Evolutionary conservation across 2,329 filamentous ascomycete genomes (phyloP).

Genomic region (Phialocephala subalpina): DNA sequence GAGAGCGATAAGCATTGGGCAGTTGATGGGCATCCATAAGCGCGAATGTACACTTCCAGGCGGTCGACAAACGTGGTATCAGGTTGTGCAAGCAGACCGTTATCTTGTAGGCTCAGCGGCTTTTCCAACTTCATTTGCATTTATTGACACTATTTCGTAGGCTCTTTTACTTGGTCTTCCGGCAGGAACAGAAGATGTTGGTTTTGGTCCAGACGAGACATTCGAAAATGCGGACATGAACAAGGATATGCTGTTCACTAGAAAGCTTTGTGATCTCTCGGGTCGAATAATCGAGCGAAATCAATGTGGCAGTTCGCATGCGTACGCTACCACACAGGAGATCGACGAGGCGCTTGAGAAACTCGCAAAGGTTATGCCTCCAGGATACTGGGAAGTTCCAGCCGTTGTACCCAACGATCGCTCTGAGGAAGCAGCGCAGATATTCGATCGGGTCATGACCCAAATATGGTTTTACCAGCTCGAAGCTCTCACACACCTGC

Average conservation of each 20-base stretch:
- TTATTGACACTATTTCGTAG: slow-evolving; percentile 16
- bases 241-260: slow-evolving; percentile 34
- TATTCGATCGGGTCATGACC: slow-evolving; percentile 38
- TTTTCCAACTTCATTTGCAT: background rate
- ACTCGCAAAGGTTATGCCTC: slow-evolving; percentile 38
- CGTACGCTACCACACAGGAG: slow-evolving; percentile 41
- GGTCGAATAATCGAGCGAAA: slow-evolving; percentile 42
- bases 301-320: slow-evolving; percentile 31
- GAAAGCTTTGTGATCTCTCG: slow-evolving; percentile 36
- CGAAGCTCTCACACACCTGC: slow-evolving; percentile 40
- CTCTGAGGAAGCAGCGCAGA: slow-evolving; percentile 14
- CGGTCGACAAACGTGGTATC: slow-evolving; percentile 53
- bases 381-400: slow-evolving; percentile 41
- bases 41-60: slow-evolving; percentile 25
- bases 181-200: slow-evolving; percentile 30
- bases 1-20: slow-evolving; percentile 56
- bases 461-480: slow-evolving; percentile 44
- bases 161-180: slow-evolving; percentile 41
- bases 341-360: slow-evolving; percentile 42
- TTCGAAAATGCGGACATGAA: slow-evolving; percentile 38
- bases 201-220: slow-evolving; percentile 34
- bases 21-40: slow-evolving; percentile 42
- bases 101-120: slow-evolving; percentile 46
- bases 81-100: slow-evolving; percentile 53
- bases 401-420: slow-evolving; percentile 25